Evolutionary conservation across 2,329 filamentous ascomycete species (phyloP).

Genomic region (Phialocephala sp.): DNA sequence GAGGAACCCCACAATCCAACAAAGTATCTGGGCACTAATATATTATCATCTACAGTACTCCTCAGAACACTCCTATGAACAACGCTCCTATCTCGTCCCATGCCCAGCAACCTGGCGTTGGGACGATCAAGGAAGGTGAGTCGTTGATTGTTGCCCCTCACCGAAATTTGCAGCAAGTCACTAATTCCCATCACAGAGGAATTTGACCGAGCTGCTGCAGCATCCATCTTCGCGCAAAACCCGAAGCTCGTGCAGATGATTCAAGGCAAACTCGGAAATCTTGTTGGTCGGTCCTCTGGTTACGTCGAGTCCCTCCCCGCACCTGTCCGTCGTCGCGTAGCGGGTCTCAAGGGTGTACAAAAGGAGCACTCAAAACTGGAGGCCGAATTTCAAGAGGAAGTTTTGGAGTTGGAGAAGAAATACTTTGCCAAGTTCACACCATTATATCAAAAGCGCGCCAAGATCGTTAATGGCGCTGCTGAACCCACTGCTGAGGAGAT

Average conservation of each 20-base stretch:
- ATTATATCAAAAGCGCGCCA: conserved; percentile 91
- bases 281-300: conserved; percentile 93
- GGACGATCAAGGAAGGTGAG: conserved; percentile 97
- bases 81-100: conserved; percentile 97
- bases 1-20: conserved; percentile 20
- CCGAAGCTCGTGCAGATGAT: conserved; percentile 96
- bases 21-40: conserved; percentile 8
- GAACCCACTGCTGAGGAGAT: conserved; percentile 91
- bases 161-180: conserved; percentile 34
- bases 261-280: conserved; percentile 90
- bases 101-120: conserved; percentile 90
- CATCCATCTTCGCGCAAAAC: conserved; percentile 94
- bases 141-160: conserved; percentile 41
- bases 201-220: conserved; percentile 83
- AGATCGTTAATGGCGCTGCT: conserved; percentile 84
- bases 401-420: conserved; percentile 98
- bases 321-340: conserved; percentile 88
- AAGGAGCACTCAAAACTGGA: conserved; percentile 99
- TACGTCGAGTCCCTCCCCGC: conserved; percentile 96
- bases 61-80: conserved; percentile 95
- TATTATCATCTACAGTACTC: conserved; percentile 68
- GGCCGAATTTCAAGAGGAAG: conserved; percentile 97
- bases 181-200: conserved; percentile 68
- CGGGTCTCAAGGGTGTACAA: conserved; percentile 96
- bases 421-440: conserved; percentile 99